phyloP scores from a whole-genome alignment of 148 eudicot species.

The Bassia scoparia region DNA sequence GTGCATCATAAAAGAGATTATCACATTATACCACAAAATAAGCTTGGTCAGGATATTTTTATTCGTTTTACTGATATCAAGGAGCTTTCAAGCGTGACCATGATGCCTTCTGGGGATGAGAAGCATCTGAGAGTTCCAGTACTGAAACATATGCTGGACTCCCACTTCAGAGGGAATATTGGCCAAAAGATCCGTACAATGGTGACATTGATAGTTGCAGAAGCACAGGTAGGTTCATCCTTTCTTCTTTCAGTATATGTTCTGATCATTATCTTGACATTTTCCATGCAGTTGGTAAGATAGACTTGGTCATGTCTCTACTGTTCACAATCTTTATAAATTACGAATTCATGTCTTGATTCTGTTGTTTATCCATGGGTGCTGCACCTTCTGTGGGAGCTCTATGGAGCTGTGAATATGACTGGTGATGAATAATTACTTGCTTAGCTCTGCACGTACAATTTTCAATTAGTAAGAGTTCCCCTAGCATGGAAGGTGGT shows the following conservation, averaged over 20 bases:
- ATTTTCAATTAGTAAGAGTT: not conserved
- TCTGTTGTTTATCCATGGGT: too few species aligned
- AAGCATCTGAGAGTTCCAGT: slow-evolving; percentile 83
- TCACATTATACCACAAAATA: slow-evolving; percentile 75
- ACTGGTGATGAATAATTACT: not conserved
- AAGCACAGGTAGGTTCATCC: slow-evolving; percentile 64
- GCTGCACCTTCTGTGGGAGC: not conserved
- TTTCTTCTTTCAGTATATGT: slow-evolving; percentile 13
- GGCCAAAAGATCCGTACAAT: slow-evolving; percentile 51
- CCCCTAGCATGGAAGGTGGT: not conserved
- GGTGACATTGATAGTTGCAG: slow-evolving; percentile 73
- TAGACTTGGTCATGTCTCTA: not conserved
- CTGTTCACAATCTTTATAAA: not conserved
- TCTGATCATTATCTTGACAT: not conserved
- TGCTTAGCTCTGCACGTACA: too few species aligned
- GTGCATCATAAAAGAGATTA: slow-evolving; percentile 69
- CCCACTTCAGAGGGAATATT: slow-evolving; percentile 64
- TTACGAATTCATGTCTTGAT: not conserved
- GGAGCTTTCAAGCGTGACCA: slow-evolving; percentile 62
- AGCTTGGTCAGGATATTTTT: slow-evolving; percentile 87
- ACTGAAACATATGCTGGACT: slow-evolving; percentile 73
- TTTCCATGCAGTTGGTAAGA: not conserved
- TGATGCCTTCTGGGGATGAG: slow-evolving; percentile 85
- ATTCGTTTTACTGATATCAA: slow-evolving; percentile 64
- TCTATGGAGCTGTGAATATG: not conserved